phyloP scores from a whole-genome alignment of 345 rosid species.

The Pistacia integerrima region DNA sequence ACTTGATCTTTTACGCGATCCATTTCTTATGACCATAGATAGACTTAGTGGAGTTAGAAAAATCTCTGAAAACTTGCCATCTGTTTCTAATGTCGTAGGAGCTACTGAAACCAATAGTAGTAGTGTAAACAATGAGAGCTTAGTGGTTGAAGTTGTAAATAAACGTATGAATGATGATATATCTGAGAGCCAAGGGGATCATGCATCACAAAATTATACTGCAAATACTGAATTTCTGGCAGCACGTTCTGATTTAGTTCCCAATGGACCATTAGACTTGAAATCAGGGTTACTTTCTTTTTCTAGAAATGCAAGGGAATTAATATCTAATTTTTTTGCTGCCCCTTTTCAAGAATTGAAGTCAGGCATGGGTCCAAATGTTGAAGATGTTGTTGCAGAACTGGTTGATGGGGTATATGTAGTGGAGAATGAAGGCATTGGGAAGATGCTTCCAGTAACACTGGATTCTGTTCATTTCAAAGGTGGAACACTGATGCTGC shows the following conservation, averaged over 20 bases:
- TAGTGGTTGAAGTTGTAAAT: conserved; percentile 29
- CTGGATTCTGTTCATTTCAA: conserved; percentile 93
- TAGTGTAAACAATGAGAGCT: conserved; percentile 31
- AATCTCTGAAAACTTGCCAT: conserved; percentile 33
- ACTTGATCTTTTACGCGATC: conserved; percentile 53
- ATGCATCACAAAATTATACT: conserved; percentile 31
- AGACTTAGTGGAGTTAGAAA: conserved; percentile 47
- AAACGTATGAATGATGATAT: conserved; percentile 26
- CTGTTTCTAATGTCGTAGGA: conserved; percentile 21
- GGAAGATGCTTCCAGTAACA: conserved; percentile 74
- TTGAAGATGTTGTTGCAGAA: conserved; percentile 63
- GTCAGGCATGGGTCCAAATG: conserved; percentile 44
- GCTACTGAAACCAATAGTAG: conserved; percentile 32
- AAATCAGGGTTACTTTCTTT: conserved; percentile 29
- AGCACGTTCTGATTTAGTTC: conserved; percentile 35
- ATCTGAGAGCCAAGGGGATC: conserved; percentile 36
- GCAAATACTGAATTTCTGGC: conserved; percentile 38
- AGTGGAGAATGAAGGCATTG: conserved; percentile 55
- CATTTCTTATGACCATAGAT: conserved; percentile 60
- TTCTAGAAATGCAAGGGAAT: conserved; percentile 41
- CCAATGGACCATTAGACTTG: conserved; percentile 31
- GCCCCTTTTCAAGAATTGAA: conserved; percentile 50
- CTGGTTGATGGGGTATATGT: conserved; percentile 57
- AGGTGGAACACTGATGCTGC: conserved; percentile 76
- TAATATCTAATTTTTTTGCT: conserved; percentile 32